These are phyloP conservation scores for Aphanomyces invadans DNA, from an alignment of 352 stramenopile species.

Conservation along the genomic window DNA sequence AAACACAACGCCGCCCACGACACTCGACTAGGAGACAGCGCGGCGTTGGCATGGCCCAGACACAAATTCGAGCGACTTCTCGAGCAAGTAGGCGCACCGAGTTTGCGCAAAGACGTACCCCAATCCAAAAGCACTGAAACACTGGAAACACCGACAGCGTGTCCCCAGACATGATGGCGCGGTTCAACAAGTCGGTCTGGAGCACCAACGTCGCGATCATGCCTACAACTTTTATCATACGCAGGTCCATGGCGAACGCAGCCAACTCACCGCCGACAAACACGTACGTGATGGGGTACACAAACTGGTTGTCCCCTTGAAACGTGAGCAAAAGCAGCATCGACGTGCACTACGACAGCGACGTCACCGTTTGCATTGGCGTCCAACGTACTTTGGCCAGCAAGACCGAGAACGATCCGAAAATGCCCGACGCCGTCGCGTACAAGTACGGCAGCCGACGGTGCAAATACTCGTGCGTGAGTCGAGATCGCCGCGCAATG, in stretches of 20 bases:
- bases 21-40: conserved; percentile 49
- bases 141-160: conserved; percentile 83
- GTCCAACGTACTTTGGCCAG: conserved; percentile 49
- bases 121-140: conserved; percentile 87
- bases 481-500: conserved; percentile 43
- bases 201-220: conserved; percentile 76
- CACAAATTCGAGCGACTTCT: too few species aligned
- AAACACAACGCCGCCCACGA: conserved; percentile 75
- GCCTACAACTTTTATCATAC: conserved; percentile 19
- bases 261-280: conserved; percentile 42
- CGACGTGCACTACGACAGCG: conserved; percentile 44
- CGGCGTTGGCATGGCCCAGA: too few species aligned
- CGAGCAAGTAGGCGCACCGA: too few species aligned
- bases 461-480: conserved; percentile 52
- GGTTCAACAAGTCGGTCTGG: conserved; percentile 78
- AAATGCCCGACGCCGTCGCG: conserved; percentile 72
- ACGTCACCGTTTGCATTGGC: not conserved
- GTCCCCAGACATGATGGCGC: conserved; percentile 73
- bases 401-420: conserved; percentile 75
- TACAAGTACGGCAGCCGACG: conserved; percentile 69
- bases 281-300: conserved; percentile 78
- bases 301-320: conserved; percentile 75
- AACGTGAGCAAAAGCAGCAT: conserved; percentile 73
- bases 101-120: conserved; percentile 36
- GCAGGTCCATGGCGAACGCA: not conserved